phyloP scores from a whole-genome alignment of 75 land plant genomes.

The Isoetes taiwanensis region DNA sequence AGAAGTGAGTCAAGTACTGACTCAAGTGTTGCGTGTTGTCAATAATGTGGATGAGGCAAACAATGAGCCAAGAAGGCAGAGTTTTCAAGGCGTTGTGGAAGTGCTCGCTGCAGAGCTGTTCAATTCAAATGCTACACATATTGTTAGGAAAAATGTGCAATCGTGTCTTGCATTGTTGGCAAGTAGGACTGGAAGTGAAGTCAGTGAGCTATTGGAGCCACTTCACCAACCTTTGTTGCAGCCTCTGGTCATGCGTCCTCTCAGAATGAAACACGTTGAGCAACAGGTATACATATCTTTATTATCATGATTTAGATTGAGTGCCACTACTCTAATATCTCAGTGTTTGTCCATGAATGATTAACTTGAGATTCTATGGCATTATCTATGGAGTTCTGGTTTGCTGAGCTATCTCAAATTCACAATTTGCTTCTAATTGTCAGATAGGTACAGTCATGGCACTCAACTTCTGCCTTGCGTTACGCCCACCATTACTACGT shows the following conservation, averaged over 20 bases:
- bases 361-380: background rate
- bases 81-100: constrained; percentile 96
- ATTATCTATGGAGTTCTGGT: background rate
- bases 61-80: constrained; percentile 73
- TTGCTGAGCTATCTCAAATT: background rate
- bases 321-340: background rate
- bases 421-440: background rate
- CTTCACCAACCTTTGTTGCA: constrained; percentile 74
- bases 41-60: constrained; percentile 98
- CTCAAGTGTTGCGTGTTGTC: constrained; percentile 95
- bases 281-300: constrained; percentile 58
- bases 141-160: constrained; percentile 88
- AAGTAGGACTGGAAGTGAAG: constrained; percentile 98
- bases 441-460: constrained; percentile 98
- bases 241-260: constrained; percentile 72
- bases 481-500: constrained; percentile 91
- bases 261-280: constrained; percentile 80
- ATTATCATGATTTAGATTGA: background rate
- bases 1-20: constrained; percentile 95
- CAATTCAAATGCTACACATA: constrained; percentile 78
- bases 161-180: constrained; percentile 91
- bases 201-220: constrained; percentile 88
- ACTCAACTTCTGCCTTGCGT: constrained; percentile 83
- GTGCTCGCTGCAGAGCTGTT: constrained; percentile 88
- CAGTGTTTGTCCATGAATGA: background rate